A percentile compares a stretch with the other conserved stretches of the same genome.
These are phyloP conservation scores for Cryptosporidium tyzzeri DNA, from an alignment of 169 alveolate species.

Conservation along the genomic window DNA sequence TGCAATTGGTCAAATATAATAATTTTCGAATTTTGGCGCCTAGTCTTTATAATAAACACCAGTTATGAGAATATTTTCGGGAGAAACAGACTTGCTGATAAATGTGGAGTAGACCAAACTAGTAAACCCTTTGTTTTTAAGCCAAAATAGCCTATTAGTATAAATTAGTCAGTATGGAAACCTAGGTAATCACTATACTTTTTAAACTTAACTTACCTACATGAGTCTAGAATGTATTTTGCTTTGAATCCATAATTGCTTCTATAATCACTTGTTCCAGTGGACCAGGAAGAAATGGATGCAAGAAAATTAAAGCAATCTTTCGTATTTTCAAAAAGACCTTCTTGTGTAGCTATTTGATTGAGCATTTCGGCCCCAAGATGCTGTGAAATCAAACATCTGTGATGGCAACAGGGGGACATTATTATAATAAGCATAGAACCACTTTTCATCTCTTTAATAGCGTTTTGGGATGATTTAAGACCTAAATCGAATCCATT, in stretches of 20 bases:
- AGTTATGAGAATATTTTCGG: slow-evolving; percentile 42
- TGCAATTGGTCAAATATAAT: neutral
- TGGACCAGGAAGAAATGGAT: slow-evolving; percentile 56
- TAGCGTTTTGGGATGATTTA: neutral
- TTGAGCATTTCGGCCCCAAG: slow-evolving; percentile 41
- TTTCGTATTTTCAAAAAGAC: neutral
- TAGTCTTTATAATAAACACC: slow-evolving; percentile 14
- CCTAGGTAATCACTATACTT: neutral
- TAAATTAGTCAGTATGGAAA: neutral
- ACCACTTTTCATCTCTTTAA: slow-evolving; percentile 19
- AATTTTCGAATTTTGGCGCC: slow-evolving; percentile 11
- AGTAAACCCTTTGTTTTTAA: slow-evolving; percentile 22
- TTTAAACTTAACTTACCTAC: slow-evolving; percentile 51
- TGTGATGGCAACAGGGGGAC: slow-evolving; percentile 69
- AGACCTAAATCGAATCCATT: slow-evolving; percentile 65
- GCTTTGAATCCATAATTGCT: slow-evolving; percentile 62
- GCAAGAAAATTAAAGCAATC: slow-evolving; percentile 23
- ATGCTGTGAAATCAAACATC: slow-evolving; percentile 32
- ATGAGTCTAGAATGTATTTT: slow-evolving; percentile 50
- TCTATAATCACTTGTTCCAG: slow-evolving; percentile 56
- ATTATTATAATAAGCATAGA: slow-evolving; percentile 23
- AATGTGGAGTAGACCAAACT: neutral
- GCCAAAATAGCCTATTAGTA: slow-evolving; percentile 47
- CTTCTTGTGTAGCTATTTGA: neutral
- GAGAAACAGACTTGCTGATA: slow-evolving; percentile 35